These are phyloP conservation scores for Ceratocystis smalleyi DNA, from an alignment of 2,329 filamentous ascomycete genomes.

Conservation along the genomic window DNA sequence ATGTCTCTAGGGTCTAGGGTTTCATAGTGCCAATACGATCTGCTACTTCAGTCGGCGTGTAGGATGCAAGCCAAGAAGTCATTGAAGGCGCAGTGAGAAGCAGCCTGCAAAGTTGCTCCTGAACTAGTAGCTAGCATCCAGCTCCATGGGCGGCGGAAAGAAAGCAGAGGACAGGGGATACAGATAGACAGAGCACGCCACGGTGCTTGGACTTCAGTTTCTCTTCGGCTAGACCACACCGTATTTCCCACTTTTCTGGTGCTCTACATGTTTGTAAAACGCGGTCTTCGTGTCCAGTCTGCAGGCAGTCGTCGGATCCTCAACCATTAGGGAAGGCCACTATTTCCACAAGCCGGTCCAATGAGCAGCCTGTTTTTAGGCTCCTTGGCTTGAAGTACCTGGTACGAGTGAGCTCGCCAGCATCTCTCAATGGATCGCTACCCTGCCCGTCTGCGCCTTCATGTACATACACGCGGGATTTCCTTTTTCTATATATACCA, in stretches of 20 bases:
- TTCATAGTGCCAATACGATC: neutral
- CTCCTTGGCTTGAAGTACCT: neutral
- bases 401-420: neutral
- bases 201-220: neutral
- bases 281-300: neutral
- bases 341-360: neutral
- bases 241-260: neutral
- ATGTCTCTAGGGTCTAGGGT: neutral
- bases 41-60: neutral
- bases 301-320: neutral
- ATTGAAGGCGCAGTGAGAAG: too few relatives aligned
- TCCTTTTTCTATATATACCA: neutral
- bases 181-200: neutral
- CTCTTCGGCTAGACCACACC: neutral
- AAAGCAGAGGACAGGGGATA: too few relatives aligned
- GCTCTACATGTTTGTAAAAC: neutral
- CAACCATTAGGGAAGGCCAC: neutral
- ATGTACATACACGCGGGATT: neutral
- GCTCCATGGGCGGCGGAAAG: too few relatives aligned
- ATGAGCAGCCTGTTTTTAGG: neutral
- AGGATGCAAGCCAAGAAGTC: too few relatives aligned
- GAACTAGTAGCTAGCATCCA: too few relatives aligned
- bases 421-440: neutral
- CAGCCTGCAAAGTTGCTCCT: too few relatives aligned
- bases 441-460: neutral